phyloP scores from a whole-genome alignment of 1,284 basidiomycete species.

The Malassezia restricta region DNA sequence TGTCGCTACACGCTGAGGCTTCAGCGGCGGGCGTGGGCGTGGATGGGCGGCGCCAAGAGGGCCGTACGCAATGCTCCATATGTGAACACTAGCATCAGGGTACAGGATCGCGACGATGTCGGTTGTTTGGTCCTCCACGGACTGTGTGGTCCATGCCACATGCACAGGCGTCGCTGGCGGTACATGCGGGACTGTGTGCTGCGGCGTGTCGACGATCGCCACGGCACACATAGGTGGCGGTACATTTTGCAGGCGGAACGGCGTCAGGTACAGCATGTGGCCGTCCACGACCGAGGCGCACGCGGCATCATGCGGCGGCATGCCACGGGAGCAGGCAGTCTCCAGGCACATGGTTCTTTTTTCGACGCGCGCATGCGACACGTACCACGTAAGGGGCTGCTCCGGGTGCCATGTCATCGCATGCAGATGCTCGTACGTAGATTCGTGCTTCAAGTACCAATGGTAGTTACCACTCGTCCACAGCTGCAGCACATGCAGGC shows the following conservation, averaged over 20 bases:
- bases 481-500: slow-evolving; percentile 56
- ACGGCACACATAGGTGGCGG: slow-evolving; percentile 79
- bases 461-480: slow-evolving; percentile 95
- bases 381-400: slow-evolving; percentile 56
- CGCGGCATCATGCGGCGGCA: slow-evolving; percentile 66
- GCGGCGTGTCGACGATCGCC: not conserved
- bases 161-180: slow-evolving; percentile 23
- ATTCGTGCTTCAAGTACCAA: slow-evolving; percentile 55
- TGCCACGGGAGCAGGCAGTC: slow-evolving; percentile 56
- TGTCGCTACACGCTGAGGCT: slow-evolving; percentile 1
- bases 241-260: slow-evolving; percentile 82
- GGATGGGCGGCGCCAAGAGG: slow-evolving; percentile 6
- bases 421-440: slow-evolving; percentile 15
- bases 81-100: slow-evolving; percentile 50
- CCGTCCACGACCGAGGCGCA: slow-evolving; percentile 85
- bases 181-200: not conserved
- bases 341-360: slow-evolving; percentile 62
- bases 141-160: slow-evolving; percentile 56
- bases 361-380: slow-evolving; percentile 55
- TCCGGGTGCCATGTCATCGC: slow-evolving; percentile 84
- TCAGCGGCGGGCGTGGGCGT: not conserved
- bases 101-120: slow-evolving; percentile 62
- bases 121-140: slow-evolving; percentile 5
- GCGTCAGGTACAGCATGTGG: slow-evolving; percentile 67
- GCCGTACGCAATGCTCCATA: slow-evolving; percentile 53